A percentile compares a stretch with the other conserved stretches of the same genome.
Evolutionary conservation across 768 basidiomycete genomes (phyloP).

Genomic region (Mycena amicta): DNA sequence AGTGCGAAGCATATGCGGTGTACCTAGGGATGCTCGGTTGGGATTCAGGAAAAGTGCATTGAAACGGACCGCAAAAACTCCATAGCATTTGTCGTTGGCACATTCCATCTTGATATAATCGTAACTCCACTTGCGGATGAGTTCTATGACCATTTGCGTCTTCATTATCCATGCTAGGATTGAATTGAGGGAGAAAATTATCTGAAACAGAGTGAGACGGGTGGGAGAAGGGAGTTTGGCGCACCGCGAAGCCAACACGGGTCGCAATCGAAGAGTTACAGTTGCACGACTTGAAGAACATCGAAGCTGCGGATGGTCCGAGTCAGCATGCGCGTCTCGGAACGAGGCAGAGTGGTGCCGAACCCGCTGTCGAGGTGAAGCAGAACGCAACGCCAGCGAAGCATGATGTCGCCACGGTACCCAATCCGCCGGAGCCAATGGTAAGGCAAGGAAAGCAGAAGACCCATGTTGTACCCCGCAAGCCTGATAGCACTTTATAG

Average conservation of each 20-base stretch:
- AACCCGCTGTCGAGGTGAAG: constrained; percentile 84
- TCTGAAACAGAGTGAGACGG: constrained; percentile 43
- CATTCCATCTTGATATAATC: constrained; percentile 99
- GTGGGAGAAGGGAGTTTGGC: constrained; percentile 27
- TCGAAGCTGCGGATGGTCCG: constrained; percentile 62
- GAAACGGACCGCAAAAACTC: constrained; percentile 82
- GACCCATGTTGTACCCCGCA: too few species aligned
- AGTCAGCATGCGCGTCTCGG: too few species aligned
- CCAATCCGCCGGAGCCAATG: constrained; percentile 64
- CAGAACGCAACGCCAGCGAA: constrained; percentile 83
- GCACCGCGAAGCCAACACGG: constrained; percentile 90
- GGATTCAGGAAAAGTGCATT: background rate
- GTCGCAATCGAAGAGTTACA: constrained; percentile 99
- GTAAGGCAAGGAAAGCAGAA: constrained; percentile 76
- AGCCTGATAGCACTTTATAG: too few species aligned
- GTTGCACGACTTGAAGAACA: constrained; percentile 98
- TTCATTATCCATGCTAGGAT: constrained; percentile 98
- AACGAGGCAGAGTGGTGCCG: constrained; percentile 25
- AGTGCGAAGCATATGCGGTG: constrained; percentile 98
- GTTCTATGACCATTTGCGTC: constrained; percentile 81
- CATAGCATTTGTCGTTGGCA: constrained; percentile 90
- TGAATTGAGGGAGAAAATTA: constrained; percentile 94
- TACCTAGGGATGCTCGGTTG: constrained; percentile 48
- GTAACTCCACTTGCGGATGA: constrained; percentile 90
- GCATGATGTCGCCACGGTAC: constrained; percentile 80